A percentile compares a stretch with the other conserved stretches of the same genome.
These are phyloP conservation scores for Myxozyma nipponensis DNA, from an alignment of 805 yeast species.

Conservation along the genomic window DNA sequence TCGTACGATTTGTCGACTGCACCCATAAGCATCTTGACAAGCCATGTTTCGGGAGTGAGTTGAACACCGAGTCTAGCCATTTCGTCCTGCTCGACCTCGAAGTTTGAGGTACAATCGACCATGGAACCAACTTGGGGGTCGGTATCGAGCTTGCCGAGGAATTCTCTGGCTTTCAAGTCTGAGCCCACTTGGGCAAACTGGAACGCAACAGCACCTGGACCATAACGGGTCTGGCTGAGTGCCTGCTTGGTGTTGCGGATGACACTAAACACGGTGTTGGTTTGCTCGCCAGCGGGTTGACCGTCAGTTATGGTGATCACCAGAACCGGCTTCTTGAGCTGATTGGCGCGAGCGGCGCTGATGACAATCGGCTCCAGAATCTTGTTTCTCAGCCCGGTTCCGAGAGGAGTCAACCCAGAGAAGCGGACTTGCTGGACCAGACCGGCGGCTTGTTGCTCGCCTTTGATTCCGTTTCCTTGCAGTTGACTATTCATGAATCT, in stretches of 20 bases:
- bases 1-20: constrained; percentile 34
- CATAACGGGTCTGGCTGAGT: constrained; percentile 29
- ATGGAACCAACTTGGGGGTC: constrained; percentile 33
- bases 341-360: constrained; percentile 28
- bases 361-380: constrained; percentile 34
- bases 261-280: constrained; percentile 28
- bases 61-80: constrained; percentile 34
- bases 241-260: constrained; percentile 31
- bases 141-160: constrained; percentile 32
- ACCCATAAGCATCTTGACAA: constrained; percentile 33
- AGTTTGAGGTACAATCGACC: constrained; percentile 35
- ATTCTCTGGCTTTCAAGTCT: constrained; percentile 34
- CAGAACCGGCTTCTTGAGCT: constrained; percentile 33
- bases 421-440: constrained; percentile 30
- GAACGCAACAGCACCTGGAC: constrained; percentile 35
- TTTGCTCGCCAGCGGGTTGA: constrained; percentile 35
- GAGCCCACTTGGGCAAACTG: constrained; percentile 38
- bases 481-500: constrained; percentile 33
- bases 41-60: constrained; percentile 34
- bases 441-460: constrained; percentile 30
- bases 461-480: constrained; percentile 30
- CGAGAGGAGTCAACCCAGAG: constrained; percentile 35
- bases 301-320: constrained; percentile 36
- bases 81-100: constrained; percentile 36
- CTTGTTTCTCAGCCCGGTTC: constrained; percentile 30